A percentile compares a stretch with the other conserved stretches of the same genome.
phyloP scores from a whole-genome alignment of 306 rosid genomes.

The Ormosia semicastrata region DNA sequence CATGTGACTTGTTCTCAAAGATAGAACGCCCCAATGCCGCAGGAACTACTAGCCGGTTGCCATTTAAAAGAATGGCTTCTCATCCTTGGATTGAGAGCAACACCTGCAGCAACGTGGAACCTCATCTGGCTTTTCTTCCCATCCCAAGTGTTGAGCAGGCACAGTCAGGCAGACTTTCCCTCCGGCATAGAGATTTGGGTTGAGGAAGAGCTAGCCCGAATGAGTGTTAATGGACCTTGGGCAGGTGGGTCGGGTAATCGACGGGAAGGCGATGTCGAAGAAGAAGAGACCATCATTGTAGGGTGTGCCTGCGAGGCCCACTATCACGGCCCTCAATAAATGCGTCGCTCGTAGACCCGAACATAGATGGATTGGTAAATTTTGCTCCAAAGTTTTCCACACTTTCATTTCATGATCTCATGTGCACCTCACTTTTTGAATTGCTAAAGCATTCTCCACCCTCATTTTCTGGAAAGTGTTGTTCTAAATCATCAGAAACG shows the following conservation, averaged over 20 bases:
- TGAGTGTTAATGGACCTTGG: conserved; percentile 36
- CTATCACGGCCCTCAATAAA: conserved; percentile 46
- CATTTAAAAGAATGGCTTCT: conserved; percentile 39
- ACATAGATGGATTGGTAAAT: conserved; percentile 59
- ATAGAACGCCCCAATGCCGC: neutral
- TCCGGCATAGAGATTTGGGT: conserved; percentile 39
- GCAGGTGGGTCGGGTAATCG: conserved; percentile 47
- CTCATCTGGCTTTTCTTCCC: conserved; percentile 23
- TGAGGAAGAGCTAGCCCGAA: conserved; percentile 26
- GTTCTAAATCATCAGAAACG: conserved; percentile 43
- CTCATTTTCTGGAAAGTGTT: conserved; percentile 1
- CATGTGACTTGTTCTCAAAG: conserved; percentile 1
- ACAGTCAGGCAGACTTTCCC: conserved; percentile 44
- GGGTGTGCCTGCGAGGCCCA: conserved; percentile 60
- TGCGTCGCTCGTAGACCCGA: conserved; percentile 42
- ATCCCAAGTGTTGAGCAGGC: conserved; percentile 49
- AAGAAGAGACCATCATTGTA: conserved; percentile 57
- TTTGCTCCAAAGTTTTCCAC: conserved; percentile 46
- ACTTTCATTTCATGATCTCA: conserved; percentile 41
- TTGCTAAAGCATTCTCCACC: neutral
- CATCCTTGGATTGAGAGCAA: conserved; percentile 54
- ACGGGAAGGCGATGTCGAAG: conserved; percentile 48
- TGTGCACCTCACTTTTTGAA: neutral
- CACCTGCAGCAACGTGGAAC: conserved; percentile 54
- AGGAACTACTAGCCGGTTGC: conserved; percentile 41